Conservation (phyloP, 164 flowering plant genomes). For the Vitis rupestris region DNA sequence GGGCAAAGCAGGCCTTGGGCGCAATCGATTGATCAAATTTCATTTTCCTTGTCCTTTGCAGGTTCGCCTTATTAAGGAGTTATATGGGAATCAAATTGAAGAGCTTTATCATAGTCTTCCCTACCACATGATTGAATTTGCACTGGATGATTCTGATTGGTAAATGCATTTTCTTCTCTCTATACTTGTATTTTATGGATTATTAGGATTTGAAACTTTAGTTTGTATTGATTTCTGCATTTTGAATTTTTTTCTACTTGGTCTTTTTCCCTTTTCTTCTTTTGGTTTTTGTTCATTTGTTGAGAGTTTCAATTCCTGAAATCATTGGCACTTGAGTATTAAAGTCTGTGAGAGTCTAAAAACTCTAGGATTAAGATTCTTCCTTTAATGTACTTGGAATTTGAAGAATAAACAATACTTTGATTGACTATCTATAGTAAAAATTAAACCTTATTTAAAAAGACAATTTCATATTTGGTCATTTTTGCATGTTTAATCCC, state of each 20-base stretch:
- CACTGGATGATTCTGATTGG: conserved; percentile 72
- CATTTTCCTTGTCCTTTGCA: conserved; percentile 27
- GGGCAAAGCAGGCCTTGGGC: too few relatives aligned
- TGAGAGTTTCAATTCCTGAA: too few relatives aligned
- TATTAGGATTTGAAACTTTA: background rate
- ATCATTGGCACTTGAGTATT: too few relatives aligned
- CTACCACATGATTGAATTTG: conserved; percentile 78
- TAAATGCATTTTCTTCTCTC: conserved; percentile 26
- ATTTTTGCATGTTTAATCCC: too few relatives aligned
- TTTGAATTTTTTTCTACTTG: background rate
- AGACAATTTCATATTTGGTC: too few relatives aligned
- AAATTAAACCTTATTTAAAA: too few relatives aligned
- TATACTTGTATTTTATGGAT: background rate
- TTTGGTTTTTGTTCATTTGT: too few relatives aligned
- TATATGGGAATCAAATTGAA: conserved; percentile 81
- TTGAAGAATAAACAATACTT: too few relatives aligned
- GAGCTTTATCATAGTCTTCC: conserved; percentile 93
- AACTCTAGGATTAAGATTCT: too few relatives aligned
- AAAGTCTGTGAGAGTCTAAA: too few relatives aligned
- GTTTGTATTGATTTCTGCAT: background rate
- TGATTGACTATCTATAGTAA: too few relatives aligned
- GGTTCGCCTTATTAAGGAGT: conserved; percentile 87
- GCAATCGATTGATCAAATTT: background rate
- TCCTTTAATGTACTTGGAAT: too few relatives aligned
- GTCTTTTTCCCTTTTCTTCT: background rate